Evolutionary conservation across 257 asterid genomes (phyloP).

Genomic region (Paulownia fortunei): DNA sequence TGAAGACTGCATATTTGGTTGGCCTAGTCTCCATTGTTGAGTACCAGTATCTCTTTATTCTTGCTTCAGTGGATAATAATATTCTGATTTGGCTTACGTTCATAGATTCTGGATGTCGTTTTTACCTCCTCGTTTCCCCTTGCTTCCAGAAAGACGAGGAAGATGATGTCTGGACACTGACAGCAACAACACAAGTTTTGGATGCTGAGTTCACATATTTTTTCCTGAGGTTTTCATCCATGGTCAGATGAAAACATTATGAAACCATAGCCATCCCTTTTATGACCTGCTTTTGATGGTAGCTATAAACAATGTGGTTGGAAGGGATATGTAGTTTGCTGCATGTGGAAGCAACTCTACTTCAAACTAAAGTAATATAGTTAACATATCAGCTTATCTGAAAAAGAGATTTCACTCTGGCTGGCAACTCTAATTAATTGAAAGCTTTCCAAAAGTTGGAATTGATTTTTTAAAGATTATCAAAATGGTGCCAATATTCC

Average conservation of each 20-base stretch:
- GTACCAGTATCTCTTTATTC: background rate
- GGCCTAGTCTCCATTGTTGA: background rate
- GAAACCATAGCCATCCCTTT: background rate
- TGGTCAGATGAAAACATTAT: too few relatives aligned
- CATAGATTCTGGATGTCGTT: background rate
- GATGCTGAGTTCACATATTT: background rate
- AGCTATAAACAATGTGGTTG: background rate
- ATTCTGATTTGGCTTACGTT: background rate
- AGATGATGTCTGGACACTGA: background rate
- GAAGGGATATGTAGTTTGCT: slow-evolving; percentile 22
- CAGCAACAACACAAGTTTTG: background rate
- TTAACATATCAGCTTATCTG: background rate
- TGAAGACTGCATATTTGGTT: background rate
- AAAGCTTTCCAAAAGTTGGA: background rate
- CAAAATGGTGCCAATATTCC: too few relatives aligned
- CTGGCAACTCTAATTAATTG: background rate
- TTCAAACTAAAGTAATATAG: slow-evolving; percentile 17
- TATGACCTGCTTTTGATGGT: background rate
- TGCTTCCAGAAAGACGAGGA: background rate
- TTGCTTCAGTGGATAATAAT: background rate
- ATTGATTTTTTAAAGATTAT: background rate
- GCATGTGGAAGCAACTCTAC: slow-evolving; percentile 33
- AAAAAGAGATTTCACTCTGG: background rate
- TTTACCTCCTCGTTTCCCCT: slow-evolving; percentile 4
- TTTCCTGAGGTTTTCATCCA: background rate